Conservation (phyloP, 768 basidiomycete species). For the Tephrocybe sp. region DNA sequence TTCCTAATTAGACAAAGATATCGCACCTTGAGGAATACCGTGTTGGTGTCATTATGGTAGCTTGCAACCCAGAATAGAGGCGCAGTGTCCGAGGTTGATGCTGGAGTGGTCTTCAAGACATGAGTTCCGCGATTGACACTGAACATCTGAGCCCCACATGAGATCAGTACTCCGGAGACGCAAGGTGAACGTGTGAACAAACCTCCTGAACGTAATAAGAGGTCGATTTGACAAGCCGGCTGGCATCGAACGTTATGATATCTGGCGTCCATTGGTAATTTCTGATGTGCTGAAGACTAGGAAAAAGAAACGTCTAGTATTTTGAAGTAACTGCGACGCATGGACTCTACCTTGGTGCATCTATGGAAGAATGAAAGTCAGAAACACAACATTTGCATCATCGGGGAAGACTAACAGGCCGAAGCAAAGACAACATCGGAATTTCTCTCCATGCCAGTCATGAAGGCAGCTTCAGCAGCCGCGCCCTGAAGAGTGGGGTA, state of each 20-base stretch:
- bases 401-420: slow-evolving; percentile 34
- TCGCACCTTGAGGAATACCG: slow-evolving; percentile 33
- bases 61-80: slow-evolving; percentile 36
- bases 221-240: slow-evolving; percentile 30
- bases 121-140: slow-evolving; percentile 35
- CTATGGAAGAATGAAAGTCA: slow-evolving; percentile 11
- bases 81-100: slow-evolving; percentile 24
- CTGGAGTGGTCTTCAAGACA: slow-evolving; percentile 27
- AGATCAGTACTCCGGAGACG: neutral
- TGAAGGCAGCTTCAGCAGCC: slow-evolving; percentile 56
- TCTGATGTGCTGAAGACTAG: slow-evolving; percentile 33
- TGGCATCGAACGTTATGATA: slow-evolving; percentile 38
- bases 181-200: neutral
- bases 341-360: slow-evolving; percentile 25
- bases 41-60: slow-evolving; percentile 31
- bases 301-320: neutral
- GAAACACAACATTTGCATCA: neutral
- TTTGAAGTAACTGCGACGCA: neutral
- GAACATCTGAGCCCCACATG: slow-evolving; percentile 29
- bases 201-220: slow-evolving; percentile 41
- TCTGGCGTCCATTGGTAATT: slow-evolving; percentile 40
- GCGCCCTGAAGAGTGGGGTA: slow-evolving; percentile 38
- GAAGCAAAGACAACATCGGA: slow-evolving; percentile 58
- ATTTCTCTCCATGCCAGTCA: slow-evolving; percentile 61
- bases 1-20: neutral